Evolutionary conservation across 257 asterid genomes (phyloP), one percentile per base, ranked within the genome.

Genomic region (Solanum pimpinellifolium): DNA sequence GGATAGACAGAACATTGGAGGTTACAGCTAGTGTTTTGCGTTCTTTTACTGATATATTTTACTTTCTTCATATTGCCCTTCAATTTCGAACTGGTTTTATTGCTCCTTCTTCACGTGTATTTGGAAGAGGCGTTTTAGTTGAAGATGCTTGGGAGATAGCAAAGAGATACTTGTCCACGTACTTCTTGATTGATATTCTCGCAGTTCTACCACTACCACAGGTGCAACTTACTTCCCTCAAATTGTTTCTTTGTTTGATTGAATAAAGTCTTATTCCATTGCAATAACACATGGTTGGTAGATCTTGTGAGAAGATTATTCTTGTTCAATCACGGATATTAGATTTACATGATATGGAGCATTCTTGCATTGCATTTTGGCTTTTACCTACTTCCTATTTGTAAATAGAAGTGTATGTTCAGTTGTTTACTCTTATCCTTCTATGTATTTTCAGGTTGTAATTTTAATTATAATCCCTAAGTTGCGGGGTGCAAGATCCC

Each of bases 161-260:
- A 82, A 95, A 93, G 93, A 92, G 98, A 93, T 97, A 97, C 90
- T 88, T 97, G 87, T 89, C 98, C 35, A 93, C 98, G 18, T 91
- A 95, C 92, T 96, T 97, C 90, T 88, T 93, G 86, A 93, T 97
- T 65, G 99, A 96, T 89, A 88, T 96, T 90, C 99, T 96, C 72
- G 99, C 99, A 9, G 98, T 97, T 90, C 98, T 96, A 74, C 99
- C 99, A 0, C 91, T 97, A 88, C 99, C 99, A 44, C 99, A 97
- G 98, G 99, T 96, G 85, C 86, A 90, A 73, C 33, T 83, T 29
- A 59, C 44, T 87, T 74, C 65, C 62, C 66, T 78, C 41, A 27
- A 78, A 78, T 25, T 13, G 37, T 78, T 46, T 46, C 23, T 13
- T 44, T 77, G 83, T 77, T 77, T 46, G 59, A 42, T n/a, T 42